phyloP scores from a whole-genome alignment of 139 green algal species.

The Closterium sp. region DNA sequence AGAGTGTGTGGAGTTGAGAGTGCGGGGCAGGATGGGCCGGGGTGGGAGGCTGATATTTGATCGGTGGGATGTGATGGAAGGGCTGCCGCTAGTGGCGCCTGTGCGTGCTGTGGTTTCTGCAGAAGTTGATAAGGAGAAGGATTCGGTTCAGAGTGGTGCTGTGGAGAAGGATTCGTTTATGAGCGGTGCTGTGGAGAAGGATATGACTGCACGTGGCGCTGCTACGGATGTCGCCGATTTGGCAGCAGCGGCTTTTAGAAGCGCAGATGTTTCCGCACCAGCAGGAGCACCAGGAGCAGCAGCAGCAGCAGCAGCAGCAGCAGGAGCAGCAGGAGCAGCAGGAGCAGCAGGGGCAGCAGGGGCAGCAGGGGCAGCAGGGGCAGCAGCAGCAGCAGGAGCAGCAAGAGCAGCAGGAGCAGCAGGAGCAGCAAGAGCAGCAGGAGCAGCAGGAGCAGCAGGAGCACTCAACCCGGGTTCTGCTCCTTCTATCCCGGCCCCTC shows the following conservation, averaged over 20 bases:
- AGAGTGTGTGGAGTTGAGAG: neutral
- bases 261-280: too few species aligned
- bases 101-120: neutral
- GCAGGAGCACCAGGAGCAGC: too few species aligned
- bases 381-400: neutral
- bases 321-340: too few species aligned
- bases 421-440: too few species aligned
- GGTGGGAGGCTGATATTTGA: conserved; percentile 50
- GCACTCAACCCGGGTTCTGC: neutral
- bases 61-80: conserved; percentile 35
- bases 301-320: too few species aligned
- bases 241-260: too few species aligned
- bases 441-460: neutral
- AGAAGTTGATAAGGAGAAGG: neutral
- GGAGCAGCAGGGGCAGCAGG: too few species aligned
- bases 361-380: too few species aligned
- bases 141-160: neutral
- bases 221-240: too few species aligned
- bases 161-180: neutral
- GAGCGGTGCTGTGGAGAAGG: too few species aligned
- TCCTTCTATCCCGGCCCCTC: neutral
- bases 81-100: neutral
- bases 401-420: too few species aligned
- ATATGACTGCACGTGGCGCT: too few species aligned
- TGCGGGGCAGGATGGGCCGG: conserved; percentile 18